Evolutionary conservation across 768 basidiomycete genomes (phyloP).

Genomic region (Piloderma croceum): DNA sequence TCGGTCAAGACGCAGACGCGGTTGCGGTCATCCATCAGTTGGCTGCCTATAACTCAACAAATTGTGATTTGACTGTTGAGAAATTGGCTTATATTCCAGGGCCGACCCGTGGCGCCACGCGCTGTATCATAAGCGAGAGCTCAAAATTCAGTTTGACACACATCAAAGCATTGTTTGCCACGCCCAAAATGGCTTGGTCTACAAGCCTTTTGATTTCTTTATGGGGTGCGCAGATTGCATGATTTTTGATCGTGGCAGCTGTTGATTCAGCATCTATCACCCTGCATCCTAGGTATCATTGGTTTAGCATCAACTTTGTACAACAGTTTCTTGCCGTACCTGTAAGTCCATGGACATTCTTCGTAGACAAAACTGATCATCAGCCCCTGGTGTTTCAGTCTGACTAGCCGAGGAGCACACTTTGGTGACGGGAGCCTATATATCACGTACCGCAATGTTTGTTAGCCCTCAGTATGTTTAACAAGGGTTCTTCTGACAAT

Average conservation of each 20-base stretch:
- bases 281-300: slow-evolving; percentile 50
- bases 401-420: slow-evolving; percentile 58
- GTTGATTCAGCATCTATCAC: too few relatives aligned
- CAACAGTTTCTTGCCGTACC: slow-evolving; percentile 49
- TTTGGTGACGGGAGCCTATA: slow-evolving; percentile 67
- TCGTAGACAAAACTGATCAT: background rate
- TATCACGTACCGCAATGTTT: slow-evolving; percentile 69
- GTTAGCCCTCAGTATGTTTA: slow-evolving; percentile 7
- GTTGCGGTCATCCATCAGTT: slow-evolving; percentile 42
- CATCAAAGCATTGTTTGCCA: slow-evolving; percentile 58
- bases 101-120: too few relatives aligned
- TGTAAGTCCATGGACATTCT: slow-evolving; percentile 27
- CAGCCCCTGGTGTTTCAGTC: slow-evolving; percentile 30
- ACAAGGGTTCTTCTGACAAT: background rate
- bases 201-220: slow-evolving; percentile 58
- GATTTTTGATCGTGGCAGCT: too few relatives aligned
- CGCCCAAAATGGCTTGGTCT: slow-evolving; percentile 57
- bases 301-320: slow-evolving; percentile 74
- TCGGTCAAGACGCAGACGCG: slow-evolving; percentile 48
- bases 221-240: slow-evolving; percentile 26
- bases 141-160: slow-evolving; percentile 37
- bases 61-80: slow-evolving; percentile 37
- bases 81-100: too few relatives aligned
- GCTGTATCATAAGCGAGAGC: slow-evolving; percentile 38
- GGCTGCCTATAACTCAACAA: slow-evolving; percentile 45